These are phyloP conservation scores for Annulohypoxylon bovei DNA, from an alignment of 495 filamentous ascomycete genomes.

Conservation along the genomic window DNA sequence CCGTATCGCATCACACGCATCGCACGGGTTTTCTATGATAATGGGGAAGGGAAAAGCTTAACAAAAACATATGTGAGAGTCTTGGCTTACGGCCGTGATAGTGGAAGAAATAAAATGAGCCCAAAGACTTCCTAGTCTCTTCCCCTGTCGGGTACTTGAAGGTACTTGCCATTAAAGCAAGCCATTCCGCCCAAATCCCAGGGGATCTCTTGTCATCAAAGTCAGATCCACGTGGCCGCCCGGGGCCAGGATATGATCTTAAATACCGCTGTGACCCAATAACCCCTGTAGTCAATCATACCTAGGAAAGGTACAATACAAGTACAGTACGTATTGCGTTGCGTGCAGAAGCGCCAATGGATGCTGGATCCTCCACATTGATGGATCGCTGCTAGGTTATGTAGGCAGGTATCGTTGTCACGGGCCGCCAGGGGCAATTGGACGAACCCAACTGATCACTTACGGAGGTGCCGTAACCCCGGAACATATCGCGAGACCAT, in stretches of 20 bases:
- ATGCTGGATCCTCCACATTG: constrained; percentile 28
- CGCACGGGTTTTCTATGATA: constrained; percentile 17
- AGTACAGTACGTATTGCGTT: constrained; percentile 33
- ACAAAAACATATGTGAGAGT: constrained; percentile 14
- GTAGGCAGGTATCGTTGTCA: constrained; percentile 24
- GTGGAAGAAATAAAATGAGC: constrained; percentile 40
- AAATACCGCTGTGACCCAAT: constrained; percentile 49
- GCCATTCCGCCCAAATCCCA: constrained; percentile 42
- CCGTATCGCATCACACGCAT: constrained; percentile 24
- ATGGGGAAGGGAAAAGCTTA: constrained; percentile 11
- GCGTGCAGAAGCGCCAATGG: constrained; percentile 30
- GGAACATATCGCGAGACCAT: constrained; percentile 35
- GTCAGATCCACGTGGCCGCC: constrained; percentile 56
- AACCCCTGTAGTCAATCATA: constrained; percentile 42
- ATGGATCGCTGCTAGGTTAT: constrained; percentile 17
- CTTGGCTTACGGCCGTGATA: constrained; percentile 39
- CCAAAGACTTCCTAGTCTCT: constrained; percentile 12
- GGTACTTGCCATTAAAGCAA: constrained; percentile 42
- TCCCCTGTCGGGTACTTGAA: constrained; percentile 39
- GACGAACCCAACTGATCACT: constrained; percentile 17
- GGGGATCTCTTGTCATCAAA: constrained; percentile 44
- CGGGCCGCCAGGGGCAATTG: constrained; percentile 31
- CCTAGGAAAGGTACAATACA: background rate
- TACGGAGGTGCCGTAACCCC: constrained; percentile 29
- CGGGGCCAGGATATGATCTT: constrained; percentile 50